These are phyloP conservation scores for Leishmania tropica DNA, from an alignment of 208 protist genomes.

Conservation along the genomic window DNA sequence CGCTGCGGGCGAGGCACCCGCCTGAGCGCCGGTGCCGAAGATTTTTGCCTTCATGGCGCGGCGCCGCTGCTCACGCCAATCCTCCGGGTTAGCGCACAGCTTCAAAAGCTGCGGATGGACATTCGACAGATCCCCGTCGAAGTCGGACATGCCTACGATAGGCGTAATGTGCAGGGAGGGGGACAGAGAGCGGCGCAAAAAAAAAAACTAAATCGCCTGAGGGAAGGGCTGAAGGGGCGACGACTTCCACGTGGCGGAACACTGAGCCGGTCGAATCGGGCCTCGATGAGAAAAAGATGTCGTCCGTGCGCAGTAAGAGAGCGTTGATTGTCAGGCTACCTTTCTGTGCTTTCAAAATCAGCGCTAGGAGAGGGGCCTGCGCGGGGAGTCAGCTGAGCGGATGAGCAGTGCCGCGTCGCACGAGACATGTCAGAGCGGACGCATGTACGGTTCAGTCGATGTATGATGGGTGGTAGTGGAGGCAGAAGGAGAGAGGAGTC, in stretches of 20 bases:
- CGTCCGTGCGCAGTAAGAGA: not conserved
- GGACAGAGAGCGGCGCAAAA: not conserved
- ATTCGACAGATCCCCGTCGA: slow-evolving; percentile 67
- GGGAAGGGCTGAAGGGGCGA: not conserved
- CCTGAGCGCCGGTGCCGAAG: slow-evolving; percentile 33
- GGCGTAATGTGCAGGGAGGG: not conserved
- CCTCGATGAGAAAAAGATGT: not conserved
- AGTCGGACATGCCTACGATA: slow-evolving; percentile 34
- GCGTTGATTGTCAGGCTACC: not conserved
- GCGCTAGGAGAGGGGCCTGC: not conserved
- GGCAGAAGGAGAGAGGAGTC: not conserved
- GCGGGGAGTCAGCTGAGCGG: not conserved
- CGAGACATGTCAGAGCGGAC: not conserved
- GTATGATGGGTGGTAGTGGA: too few species aligned
- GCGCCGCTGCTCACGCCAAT: slow-evolving; percentile 79
- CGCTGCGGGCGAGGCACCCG: not conserved
- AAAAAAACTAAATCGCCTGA: not conserved
- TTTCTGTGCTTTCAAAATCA: not conserved
- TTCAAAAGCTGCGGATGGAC: slow-evolving; percentile 75
- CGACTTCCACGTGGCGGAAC: not conserved
- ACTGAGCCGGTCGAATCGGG: not conserved
- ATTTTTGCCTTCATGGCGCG: slow-evolving; percentile 72
- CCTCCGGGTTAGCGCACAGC: slow-evolving; percentile 63
- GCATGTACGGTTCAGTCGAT: not conserved
- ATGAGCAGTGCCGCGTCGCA: not conserved